Evolutionary conservation across 257 asterid genomes (phyloP).

Genomic region (Thymus quinquecostatus): DNA sequence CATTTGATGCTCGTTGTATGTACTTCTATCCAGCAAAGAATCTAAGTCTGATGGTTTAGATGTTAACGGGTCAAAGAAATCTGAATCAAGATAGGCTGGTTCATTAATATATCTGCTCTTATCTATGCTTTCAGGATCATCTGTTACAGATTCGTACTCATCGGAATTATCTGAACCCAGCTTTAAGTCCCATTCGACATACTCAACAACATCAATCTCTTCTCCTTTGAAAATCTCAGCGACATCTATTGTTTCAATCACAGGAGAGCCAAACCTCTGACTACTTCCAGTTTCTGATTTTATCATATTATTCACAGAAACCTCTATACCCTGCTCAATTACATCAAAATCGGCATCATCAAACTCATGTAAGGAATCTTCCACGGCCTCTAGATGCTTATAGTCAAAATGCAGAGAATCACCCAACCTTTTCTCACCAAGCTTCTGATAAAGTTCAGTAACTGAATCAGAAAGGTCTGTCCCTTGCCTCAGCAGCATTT

Average conservation of each 20-base stretch:
- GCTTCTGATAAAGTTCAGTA: conserved; percentile 50
- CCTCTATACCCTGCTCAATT: conserved; percentile 52
- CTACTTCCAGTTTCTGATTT: conserved; percentile 41
- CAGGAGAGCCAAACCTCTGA: conserved; percentile 42
- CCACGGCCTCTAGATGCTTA: conserved; percentile 26
- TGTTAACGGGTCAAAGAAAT: conserved; percentile 32
- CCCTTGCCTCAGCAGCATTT: conserved; percentile 36
- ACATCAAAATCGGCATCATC: conserved; percentile 39
- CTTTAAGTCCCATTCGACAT: conserved; percentile 35
- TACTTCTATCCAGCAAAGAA: conserved; percentile 32
- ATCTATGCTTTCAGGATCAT: conserved; percentile 32
- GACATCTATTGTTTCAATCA: conserved; percentile 58
- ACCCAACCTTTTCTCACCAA: conserved; percentile 54
- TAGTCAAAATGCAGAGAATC: conserved; percentile 34
- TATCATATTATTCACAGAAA: conserved; percentile 40
- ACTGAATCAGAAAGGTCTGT: conserved; percentile 58
- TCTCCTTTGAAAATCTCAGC: conserved; percentile 60
- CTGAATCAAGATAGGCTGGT: conserved; percentile 35
- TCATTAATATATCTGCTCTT: conserved; percentile 23
- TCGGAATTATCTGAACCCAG: conserved; percentile 34
- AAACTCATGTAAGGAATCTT: conserved; percentile 36
- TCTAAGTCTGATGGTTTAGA: conserved; percentile 32
- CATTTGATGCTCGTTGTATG: conserved; percentile 41
- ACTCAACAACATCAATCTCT: conserved; percentile 39
- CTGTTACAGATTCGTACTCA: conserved; percentile 30